Evolutionary conservation across 495 filamentous ascomycete species (phyloP).

Genomic region (Beverwykella pulmonaria): DNA sequence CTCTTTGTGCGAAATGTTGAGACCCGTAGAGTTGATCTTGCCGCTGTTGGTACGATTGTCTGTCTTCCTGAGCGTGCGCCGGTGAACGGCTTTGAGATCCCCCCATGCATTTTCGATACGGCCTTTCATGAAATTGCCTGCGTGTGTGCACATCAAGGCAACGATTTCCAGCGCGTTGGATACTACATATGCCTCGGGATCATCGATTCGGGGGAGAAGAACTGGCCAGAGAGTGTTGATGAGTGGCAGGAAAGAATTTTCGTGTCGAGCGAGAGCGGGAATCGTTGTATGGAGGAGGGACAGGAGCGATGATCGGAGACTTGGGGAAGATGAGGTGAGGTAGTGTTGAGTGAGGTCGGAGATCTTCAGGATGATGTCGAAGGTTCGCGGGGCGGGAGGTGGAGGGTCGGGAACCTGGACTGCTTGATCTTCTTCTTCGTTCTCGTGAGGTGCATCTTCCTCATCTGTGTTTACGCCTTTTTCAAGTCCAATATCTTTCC

Average conservation of each 20-base stretch:
- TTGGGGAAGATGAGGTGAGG: slow-evolving; percentile 78
- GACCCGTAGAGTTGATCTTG: not conserved
- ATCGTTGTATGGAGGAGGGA: slow-evolving; percentile 68
- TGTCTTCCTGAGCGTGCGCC: not conserved
- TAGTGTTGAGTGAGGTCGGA: slow-evolving; percentile 61
- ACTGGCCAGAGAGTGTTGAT: slow-evolving; percentile 89
- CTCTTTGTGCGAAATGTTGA: not conserved
- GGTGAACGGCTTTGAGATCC: slow-evolving; percentile 44
- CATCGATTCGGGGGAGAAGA: slow-evolving; percentile 68
- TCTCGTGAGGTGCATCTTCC: not conserved
- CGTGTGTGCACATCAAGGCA: slow-evolving; percentile 60
- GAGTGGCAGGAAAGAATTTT: slow-evolving; percentile 81
- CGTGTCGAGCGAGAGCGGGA: slow-evolving; percentile 68
- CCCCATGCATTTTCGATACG: slow-evolving; percentile 73
- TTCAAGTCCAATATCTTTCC: slow-evolving; percentile 26
- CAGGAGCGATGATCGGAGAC: slow-evolving; percentile 75
- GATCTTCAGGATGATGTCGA: slow-evolving; percentile 47
- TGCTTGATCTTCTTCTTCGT: slow-evolving; percentile 49
- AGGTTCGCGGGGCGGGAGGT: slow-evolving; percentile 47
- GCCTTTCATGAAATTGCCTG: slow-evolving; percentile 78
- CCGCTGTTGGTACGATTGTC: not conserved
- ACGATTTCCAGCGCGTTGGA: slow-evolving; percentile 69
- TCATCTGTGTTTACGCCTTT: slow-evolving; percentile 15
- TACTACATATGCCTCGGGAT: slow-evolving; percentile 74
- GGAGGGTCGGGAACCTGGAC: slow-evolving; percentile 58